Evolutionary conservation across 2,329 filamentous ascomycete species (phyloP).

Genomic region (Pseudopithomyces chartarum): DNA sequence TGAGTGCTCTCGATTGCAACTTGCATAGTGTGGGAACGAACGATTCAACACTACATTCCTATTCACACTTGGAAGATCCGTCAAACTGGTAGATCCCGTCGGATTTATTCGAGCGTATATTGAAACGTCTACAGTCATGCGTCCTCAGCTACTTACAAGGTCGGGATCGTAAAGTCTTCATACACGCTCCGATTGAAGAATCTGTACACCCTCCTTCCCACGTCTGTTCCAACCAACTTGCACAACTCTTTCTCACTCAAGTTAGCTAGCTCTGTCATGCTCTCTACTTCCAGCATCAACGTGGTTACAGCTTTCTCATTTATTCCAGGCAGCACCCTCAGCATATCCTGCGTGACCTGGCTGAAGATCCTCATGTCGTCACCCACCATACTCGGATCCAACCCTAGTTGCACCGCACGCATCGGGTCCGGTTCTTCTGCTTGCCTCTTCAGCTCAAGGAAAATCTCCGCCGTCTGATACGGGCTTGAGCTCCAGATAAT

Average conservation of each 20-base stretch:
- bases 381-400: constrained; percentile 64
- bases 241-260: constrained; percentile 76
- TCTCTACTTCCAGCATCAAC: constrained; percentile 74
- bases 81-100: too few species aligned
- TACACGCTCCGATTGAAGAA: constrained; percentile 76
- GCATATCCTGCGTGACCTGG: constrained; percentile 86
- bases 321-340: constrained; percentile 82
- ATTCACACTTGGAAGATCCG: too few species aligned
- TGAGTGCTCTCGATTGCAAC: neutral
- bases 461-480: constrained; percentile 97
- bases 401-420: constrained; percentile 79
- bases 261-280: constrained; percentile 82
- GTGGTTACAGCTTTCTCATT: constrained; percentile 73
- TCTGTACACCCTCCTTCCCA: constrained; percentile 73
- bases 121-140: neutral
- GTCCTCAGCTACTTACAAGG: neutral
- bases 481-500: constrained; percentile 94
- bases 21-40: too few species aligned
- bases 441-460: constrained; percentile 88
- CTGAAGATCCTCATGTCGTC: constrained; percentile 74
- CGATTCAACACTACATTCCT: too few species aligned
- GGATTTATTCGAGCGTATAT: neutral
- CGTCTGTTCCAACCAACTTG: constrained; percentile 76
- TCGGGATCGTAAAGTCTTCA: constrained; percentile 34
- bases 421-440: constrained; percentile 90